These are phyloP conservation scores for Spathaspora passalidarum DNA, from an alignment of 805 yeast genomes.

Conservation along the genomic window DNA sequence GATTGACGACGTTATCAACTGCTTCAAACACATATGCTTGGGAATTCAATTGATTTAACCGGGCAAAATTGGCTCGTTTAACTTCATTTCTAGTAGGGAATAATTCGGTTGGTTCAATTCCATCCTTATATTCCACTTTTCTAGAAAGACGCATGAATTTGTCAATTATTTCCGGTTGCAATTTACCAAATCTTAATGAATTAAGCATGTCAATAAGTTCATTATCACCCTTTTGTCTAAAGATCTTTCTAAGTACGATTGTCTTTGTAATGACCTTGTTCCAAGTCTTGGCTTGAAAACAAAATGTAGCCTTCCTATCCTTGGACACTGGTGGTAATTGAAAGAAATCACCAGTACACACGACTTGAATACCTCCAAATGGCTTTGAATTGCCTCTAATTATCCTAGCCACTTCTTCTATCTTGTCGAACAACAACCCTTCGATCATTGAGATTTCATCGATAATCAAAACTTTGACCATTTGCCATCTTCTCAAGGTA, in stretches of 20 bases:
- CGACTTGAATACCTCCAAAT: conserved; percentile 91
- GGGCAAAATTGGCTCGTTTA: conserved; percentile 59
- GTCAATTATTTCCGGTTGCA: conserved; percentile 45
- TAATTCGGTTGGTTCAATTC: conserved; percentile 83
- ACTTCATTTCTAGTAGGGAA: conserved; percentile 88
- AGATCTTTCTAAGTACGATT: conserved; percentile 71
- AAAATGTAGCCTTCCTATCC: conserved; percentile 44
- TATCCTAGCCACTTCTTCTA: conserved; percentile 64
- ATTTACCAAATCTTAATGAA: conserved; percentile 70
- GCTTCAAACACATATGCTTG: conserved; percentile 40
- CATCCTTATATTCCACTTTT: conserved; percentile 59
- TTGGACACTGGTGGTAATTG: conserved; percentile 88
- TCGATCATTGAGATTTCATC: conserved; percentile 97
- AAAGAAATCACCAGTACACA: conserved; percentile 92
- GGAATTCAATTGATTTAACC: conserved; percentile 45
- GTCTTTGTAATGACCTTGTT: conserved; percentile 57
- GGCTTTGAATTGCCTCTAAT: conserved; percentile 56
- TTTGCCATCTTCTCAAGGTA: conserved; percentile 57
- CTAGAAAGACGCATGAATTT: conserved; percentile 58
- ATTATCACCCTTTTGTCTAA: conserved; percentile 82
- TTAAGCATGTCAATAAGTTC: conserved; percentile 77
- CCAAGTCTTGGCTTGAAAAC: conserved; percentile 81
- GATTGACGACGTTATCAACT: conserved; percentile 26
- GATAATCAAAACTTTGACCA: conserved; percentile 67
- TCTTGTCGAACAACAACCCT: conserved; percentile 69